phyloP scores from a whole-genome alignment of 2,329 filamentous ascomycete genomes.

The Fusarium cyanostomum region DNA sequence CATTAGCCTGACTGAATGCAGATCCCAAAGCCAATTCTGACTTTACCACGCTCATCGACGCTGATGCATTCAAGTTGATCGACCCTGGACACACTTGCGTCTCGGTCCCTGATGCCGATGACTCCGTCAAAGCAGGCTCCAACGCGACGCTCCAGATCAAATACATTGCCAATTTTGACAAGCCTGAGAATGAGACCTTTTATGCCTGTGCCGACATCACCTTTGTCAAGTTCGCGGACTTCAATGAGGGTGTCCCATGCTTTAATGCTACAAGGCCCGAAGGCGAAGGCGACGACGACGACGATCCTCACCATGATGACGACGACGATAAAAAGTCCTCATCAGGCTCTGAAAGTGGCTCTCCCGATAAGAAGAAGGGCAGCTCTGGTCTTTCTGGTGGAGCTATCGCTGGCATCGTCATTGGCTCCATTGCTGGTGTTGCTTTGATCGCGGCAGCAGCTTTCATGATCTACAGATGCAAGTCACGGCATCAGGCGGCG shows the following conservation, averaged over 20 bases:
- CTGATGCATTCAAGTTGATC: constrained; percentile 49
- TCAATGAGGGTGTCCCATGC: constrained; percentile 50
- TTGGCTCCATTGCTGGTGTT: constrained; percentile 73
- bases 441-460: constrained; percentile 66
- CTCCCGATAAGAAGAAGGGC: constrained; percentile 19
- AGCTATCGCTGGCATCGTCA: constrained; percentile 77
- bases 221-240: constrained; percentile 50
- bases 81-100: constrained; percentile 59
- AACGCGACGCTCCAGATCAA: constrained; percentile 61
- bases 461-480: constrained; percentile 61
- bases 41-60: constrained; percentile 51
- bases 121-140: constrained; percentile 50
- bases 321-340: constrained; percentile 9
- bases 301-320: constrained; percentile 16
- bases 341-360: constrained; percentile 3
- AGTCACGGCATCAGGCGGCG: constrained; percentile 37
- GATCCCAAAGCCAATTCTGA: constrained; percentile 53
- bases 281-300: constrained; percentile 17
- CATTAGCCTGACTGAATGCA: constrained; percentile 19
- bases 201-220: constrained; percentile 61
- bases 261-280: constrained; percentile 53
- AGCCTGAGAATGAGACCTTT: constrained; percentile 54
- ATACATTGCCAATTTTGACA: constrained; percentile 56
- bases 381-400: constrained; percentile 55
- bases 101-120: constrained; percentile 47